Evolutionary conservation across 2,329 filamentous ascomycete species (phyloP).

Genomic region (Nemania abortiva): DNA sequence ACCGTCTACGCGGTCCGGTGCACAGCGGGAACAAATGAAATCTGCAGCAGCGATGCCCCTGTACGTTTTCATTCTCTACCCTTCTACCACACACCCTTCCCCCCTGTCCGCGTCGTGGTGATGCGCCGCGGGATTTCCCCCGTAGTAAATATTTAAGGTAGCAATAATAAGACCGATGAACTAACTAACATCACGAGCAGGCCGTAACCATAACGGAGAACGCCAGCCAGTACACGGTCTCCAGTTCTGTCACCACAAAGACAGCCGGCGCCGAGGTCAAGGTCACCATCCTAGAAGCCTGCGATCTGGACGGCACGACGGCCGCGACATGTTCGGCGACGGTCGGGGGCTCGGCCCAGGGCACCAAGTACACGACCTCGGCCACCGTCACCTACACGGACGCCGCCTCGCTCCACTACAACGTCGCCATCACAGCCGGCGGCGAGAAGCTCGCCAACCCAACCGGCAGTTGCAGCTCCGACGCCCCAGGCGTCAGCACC

Average conservation of each 20-base stretch:
- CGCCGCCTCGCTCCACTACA: not conserved
- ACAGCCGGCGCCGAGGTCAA: slow-evolving; percentile 5
- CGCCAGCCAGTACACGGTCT: slow-evolving; percentile 24
- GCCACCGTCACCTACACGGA: slow-evolving; percentile 16
- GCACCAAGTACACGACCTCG: slow-evolving; percentile 13
- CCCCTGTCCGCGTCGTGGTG: too few relatives aligned
- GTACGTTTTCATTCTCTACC: slow-evolving; percentile 16
- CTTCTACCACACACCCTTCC: not conserved
- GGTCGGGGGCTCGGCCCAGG: slow-evolving; percentile 10
- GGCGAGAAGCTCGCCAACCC: slow-evolving; percentile 32
- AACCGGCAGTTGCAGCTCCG: slow-evolving; percentile 31
- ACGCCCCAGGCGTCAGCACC: slow-evolving; percentile 19
- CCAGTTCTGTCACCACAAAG: slow-evolving; percentile 15
- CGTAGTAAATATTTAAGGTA: too few relatives aligned
- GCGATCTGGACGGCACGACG: slow-evolving; percentile 28
- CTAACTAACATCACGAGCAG: slow-evolving; percentile 15
- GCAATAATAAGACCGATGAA: too few relatives aligned
- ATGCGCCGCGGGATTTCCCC: too few relatives aligned
- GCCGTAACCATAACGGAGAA: slow-evolving; percentile 30
- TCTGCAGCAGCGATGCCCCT: slow-evolving; percentile 14
- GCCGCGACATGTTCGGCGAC: slow-evolving; percentile 30
- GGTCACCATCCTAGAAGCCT: slow-evolving; percentile 21
- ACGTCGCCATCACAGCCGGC: slow-evolving; percentile 32
- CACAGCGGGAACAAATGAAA: slow-evolving; percentile 15
- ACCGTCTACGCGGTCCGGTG: slow-evolving; percentile 33